Percentiles rank a stretch among this genome's conserved stretches.
phyloP scores from a whole-genome alignment of 306 rosid species.

The Malus asiatica region DNA sequence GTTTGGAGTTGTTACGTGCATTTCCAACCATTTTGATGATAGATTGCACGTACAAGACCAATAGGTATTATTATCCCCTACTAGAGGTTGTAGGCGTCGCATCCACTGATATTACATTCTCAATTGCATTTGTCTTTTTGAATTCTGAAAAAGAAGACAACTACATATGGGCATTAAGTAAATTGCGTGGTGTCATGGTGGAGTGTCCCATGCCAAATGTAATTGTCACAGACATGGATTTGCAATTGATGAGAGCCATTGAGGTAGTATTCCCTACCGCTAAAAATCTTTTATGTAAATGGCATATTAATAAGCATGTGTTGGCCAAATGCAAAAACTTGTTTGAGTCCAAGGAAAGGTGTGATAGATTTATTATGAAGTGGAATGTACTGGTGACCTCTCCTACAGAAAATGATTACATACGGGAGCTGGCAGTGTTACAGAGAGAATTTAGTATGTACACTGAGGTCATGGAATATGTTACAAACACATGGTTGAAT shows the following conservation, averaged over 20 bases:
- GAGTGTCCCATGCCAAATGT: slow-evolving; percentile 3
- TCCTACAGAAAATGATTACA: neutral
- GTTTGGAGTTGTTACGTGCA: slow-evolving; percentile 1
- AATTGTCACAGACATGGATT: slow-evolving; percentile 8
- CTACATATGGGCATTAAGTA: slow-evolving; percentile 5
- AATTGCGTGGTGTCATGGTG: neutral
- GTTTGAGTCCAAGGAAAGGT: slow-evolving; percentile 11
- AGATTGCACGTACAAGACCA: slow-evolving; percentile 6
- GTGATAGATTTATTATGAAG: slow-evolving; percentile 8
- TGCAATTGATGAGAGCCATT: slow-evolving; percentile 4
- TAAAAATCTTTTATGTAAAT: slow-evolving; percentile 1
- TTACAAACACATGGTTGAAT: slow-evolving; percentile 10
- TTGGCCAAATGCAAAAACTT: neutral
- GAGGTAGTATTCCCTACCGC: slow-evolving; percentile 5
- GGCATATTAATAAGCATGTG: slow-evolving; percentile 10
- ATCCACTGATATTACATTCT: slow-evolving; percentile 11
- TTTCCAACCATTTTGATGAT: neutral
- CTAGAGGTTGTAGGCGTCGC: slow-evolving; percentile 4
- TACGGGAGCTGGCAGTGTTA: neutral
- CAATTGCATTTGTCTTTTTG: slow-evolving; percentile 3
- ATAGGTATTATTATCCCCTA: neutral
- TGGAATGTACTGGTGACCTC: slow-evolving; percentile 4
- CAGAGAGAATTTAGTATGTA: slow-evolving; percentile 5
- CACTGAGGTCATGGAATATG: slow-evolving; percentile 1
- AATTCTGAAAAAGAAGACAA: slow-evolving; percentile 4